A percentile compares a stretch with the other conserved stretches of the same genome.
Evolutionary conservation across 2,329 filamentous ascomycete genomes (phyloP).

Genomic region (Alternaria triticimaculans): DNA sequence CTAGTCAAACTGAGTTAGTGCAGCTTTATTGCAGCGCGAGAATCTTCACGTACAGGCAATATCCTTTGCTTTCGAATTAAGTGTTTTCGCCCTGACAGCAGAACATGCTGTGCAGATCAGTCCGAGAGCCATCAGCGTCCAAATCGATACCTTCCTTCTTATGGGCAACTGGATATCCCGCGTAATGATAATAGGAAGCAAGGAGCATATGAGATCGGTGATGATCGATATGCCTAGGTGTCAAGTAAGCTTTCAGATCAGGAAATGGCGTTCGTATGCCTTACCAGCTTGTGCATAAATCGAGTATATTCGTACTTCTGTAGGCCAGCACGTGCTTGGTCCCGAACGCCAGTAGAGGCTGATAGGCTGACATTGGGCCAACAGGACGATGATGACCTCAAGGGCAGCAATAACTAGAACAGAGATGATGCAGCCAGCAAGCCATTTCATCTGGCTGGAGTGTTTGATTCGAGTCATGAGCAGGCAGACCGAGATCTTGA

Average conservation of each 20-base stretch:
- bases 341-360: constrained; percentile 3
- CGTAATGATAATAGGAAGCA: background rate
- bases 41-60: background rate
- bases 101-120: constrained; percentile 5
- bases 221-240: background rate
- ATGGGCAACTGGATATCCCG: background rate
- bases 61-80: background rate
- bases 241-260: background rate
- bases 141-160: constrained; percentile 2
- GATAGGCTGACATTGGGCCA: constrained; percentile 6
- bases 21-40: background rate
- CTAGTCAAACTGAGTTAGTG: background rate
- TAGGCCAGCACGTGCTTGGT: constrained; percentile 1
- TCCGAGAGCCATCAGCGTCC: constrained; percentile 5
- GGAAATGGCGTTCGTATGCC: background rate
- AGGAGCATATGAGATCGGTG: background rate
- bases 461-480: constrained; percentile 5
- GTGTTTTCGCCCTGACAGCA: background rate
- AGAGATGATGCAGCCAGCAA: background rate
- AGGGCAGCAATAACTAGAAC: background rate
- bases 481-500: constrained; percentile 7
- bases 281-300: constrained; percentile 10
- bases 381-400: constrained; percentile 4
- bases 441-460: background rate
- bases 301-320: constrained; percentile 9